Percentiles rank a stretch among this genome's conserved stretches.
Evolutionary conservation across 371 early-diverging fungal genomes (phyloP).

Genomic region (Mucor irregularis): DNA sequence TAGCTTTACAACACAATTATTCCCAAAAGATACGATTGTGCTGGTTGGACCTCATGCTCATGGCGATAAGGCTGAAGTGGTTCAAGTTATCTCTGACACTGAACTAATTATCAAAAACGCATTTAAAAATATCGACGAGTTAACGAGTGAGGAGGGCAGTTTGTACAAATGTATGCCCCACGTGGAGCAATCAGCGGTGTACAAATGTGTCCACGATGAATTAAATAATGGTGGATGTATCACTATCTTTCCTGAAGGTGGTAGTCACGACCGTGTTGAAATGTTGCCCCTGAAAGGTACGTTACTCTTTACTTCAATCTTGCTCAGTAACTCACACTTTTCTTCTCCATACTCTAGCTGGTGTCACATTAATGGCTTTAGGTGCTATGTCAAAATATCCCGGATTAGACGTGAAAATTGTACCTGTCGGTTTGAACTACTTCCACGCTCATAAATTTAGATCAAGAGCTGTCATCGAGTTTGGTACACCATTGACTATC

Average conservation of each 20-base stretch:
- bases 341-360: conserved; percentile 41
- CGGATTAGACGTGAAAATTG: conserved; percentile 81
- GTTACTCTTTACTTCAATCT: background rate
- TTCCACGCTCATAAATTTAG: conserved; percentile 94
- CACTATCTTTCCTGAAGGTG: conserved; percentile 97
- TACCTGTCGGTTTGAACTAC: conserved; percentile 88
- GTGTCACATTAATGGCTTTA: conserved; percentile 88
- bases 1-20: conserved; percentile 65
- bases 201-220: conserved; percentile 72
- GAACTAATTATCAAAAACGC: conserved; percentile 62
- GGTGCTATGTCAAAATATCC: conserved; percentile 86
- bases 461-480: conserved; percentile 92
- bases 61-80: conserved; percentile 61
- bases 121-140: conserved; percentile 27
- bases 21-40: conserved; percentile 53
- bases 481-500: conserved; percentile 85
- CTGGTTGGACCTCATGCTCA: conserved; percentile 61
- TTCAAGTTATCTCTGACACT: conserved; percentile 78
- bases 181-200: conserved; percentile 84
- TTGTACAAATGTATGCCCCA: conserved; percentile 77
- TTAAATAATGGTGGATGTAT: conserved; percentile 77
- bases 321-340: background rate
- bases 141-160: conserved; percentile 11
- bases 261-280: conserved; percentile 91
- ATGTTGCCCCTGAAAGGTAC: conserved; percentile 90